These are phyloP conservation scores for Exophiala sp. DNA, from an alignment of 2,329 filamentous ascomycete species.

Conservation along the genomic window DNA sequence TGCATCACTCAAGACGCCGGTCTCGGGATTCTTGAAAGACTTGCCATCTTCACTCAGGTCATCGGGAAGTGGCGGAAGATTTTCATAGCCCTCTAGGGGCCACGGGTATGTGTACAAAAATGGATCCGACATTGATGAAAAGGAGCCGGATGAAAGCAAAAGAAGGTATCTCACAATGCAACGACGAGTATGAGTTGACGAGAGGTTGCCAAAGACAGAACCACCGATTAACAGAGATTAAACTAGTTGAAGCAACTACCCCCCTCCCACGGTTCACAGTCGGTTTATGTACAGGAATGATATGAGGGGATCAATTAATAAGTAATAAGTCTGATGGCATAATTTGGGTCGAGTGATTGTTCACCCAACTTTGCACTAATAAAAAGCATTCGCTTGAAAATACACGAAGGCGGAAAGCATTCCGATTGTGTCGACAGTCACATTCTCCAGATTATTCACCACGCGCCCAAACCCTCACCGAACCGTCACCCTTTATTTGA, in stretches of 20 bases:
- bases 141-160: not conserved
- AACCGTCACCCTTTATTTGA: constrained; percentile 70
- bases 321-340: too few species aligned
- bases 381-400: too few species aligned
- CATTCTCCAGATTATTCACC: constrained; percentile 46
- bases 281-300: too few species aligned
- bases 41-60: constrained; percentile 68
- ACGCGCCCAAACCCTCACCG: constrained; percentile 76
- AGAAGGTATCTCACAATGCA: too few species aligned
- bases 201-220: too few species aligned
- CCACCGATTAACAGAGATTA: too few species aligned
- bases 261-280: too few species aligned
- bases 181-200: too few species aligned
- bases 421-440: not conserved
- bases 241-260: too few species aligned
- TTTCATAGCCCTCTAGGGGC: constrained; percentile 49
- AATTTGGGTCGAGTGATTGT: not conserved
- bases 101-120: constrained; percentile 51
- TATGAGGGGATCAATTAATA: too few species aligned
- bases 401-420: not conserved
- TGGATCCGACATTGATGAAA: constrained; percentile 43
- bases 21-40: constrained; percentile 62
- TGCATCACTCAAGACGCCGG: constrained; percentile 56
- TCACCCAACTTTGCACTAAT: too few species aligned
- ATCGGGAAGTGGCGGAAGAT: constrained; percentile 43